These are phyloP conservation scores for Penicillium italicum DNA, from an alignment of 2,329 filamentous ascomycete species.

Conservation along the genomic window DNA sequence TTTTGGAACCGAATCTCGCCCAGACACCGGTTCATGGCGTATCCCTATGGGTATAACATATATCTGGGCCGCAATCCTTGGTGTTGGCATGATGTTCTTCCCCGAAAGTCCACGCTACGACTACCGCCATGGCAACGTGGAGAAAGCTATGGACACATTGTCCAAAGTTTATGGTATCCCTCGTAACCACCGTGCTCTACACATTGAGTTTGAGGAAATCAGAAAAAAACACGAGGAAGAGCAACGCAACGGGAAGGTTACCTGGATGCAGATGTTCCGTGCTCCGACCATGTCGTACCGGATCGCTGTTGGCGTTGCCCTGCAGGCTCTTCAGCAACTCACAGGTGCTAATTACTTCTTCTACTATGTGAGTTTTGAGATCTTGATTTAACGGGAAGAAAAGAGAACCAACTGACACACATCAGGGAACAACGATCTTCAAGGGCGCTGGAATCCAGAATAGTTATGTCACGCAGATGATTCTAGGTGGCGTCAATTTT, in stretches of 20 bases:
- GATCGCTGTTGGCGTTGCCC: constrained; percentile 38
- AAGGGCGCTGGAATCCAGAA: constrained; percentile 61
- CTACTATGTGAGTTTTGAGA: constrained; percentile 51
- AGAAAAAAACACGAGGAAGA: constrained; percentile 55
- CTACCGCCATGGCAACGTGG: constrained; percentile 54
- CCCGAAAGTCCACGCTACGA: constrained; percentile 58
- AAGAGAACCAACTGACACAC: neutral
- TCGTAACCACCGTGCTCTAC: constrained; percentile 51
- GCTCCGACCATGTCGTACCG: constrained; percentile 45
- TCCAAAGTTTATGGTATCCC: constrained; percentile 53
- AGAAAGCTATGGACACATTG: constrained; percentile 51
- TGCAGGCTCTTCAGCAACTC: constrained; percentile 46
- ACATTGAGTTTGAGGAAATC: constrained; percentile 54
- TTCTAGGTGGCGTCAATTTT: constrained; percentile 64
- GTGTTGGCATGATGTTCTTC: constrained; percentile 53
- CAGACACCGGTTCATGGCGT: constrained; percentile 45
- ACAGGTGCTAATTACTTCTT: constrained; percentile 48
- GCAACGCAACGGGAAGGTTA: constrained; percentile 32
- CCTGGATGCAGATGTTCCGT: constrained; percentile 39
- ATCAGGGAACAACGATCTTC: constrained; percentile 45
- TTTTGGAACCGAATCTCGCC: constrained; percentile 39
- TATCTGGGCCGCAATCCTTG: constrained; percentile 54
- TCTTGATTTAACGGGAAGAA: too few species aligned
- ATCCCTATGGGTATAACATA: constrained; percentile 56
- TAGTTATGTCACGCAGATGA: constrained; percentile 62